phyloP scores from a whole-genome alignment of 2,329 filamentous ascomycete species.

The Penicillium sp. region DNA sequence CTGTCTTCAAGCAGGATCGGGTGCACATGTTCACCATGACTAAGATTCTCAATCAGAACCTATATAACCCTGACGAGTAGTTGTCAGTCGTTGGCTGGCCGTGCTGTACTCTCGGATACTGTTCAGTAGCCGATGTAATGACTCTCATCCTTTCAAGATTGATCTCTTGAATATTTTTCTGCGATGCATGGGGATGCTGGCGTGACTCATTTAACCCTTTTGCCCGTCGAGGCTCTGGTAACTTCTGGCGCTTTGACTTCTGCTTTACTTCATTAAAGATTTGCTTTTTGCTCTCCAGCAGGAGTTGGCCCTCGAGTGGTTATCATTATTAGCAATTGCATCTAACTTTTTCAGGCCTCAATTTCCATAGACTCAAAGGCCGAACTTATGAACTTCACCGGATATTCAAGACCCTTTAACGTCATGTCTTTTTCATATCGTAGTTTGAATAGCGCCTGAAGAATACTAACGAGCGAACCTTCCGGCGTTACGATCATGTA shows the following conservation, averaged over 20 bases:
- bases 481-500: too few species aligned
- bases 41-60: conserved; percentile 85
- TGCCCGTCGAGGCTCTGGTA: conserved; percentile 10
- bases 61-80: conserved; percentile 80
- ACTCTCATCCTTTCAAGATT: conserved; percentile 19
- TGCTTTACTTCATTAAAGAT: conserved; percentile 12
- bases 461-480: too few species aligned
- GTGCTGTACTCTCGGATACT: neutral
- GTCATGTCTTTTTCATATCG: too few species aligned
- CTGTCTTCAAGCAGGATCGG: conserved; percentile 85
- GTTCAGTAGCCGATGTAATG: conserved; percentile 18
- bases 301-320: conserved; percentile 31
- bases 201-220: conserved; percentile 14
- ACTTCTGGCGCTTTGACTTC: conserved; percentile 15
- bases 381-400: neutral
- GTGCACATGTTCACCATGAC: conserved; percentile 99
- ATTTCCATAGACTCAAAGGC: neutral
- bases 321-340: conserved; percentile 12
- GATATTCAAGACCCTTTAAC: neutral
- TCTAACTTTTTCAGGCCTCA: neutral
- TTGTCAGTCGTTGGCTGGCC: neutral
- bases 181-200: conserved; percentile 36
- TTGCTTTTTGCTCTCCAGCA: conserved; percentile 30
- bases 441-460: too few species aligned
- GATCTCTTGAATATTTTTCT: conserved; percentile 9